Conservation (phyloP, 352 stramenopile species). For the Aphanomyces cochlioides region DNA sequence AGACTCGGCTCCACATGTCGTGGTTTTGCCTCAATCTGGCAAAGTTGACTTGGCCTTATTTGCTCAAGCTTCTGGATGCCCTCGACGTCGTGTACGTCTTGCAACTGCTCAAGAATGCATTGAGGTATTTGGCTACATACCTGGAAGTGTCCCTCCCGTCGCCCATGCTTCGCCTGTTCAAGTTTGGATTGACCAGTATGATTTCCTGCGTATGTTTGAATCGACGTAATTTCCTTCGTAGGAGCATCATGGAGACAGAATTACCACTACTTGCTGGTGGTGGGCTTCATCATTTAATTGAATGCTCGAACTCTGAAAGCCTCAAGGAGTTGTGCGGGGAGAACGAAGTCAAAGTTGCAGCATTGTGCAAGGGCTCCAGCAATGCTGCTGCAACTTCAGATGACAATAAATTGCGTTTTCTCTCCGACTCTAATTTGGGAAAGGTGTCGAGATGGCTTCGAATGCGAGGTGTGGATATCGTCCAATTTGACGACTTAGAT, state of each 20-base stretch:
- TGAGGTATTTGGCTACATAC: slow-evolving; percentile 4
- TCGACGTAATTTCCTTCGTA: background rate
- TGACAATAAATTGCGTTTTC: background rate
- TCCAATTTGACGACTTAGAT: background rate
- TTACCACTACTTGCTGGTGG: background rate
- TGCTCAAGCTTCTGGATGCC: background rate
- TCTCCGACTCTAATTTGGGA: background rate
- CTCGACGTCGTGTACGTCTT: slow-evolving; percentile 9
- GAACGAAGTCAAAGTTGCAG: background rate
- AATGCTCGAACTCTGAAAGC: background rate
- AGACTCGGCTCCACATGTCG: slow-evolving; percentile 8
- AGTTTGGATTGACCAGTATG: slow-evolving; percentile 9
- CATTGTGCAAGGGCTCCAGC: background rate
- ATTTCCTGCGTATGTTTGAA: background rate
- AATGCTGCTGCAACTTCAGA: background rate
- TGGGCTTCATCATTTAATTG: background rate
- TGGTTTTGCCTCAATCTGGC: background rate
- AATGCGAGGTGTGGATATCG: slow-evolving; percentile 20
- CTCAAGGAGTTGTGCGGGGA: background rate
- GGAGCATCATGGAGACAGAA: background rate
- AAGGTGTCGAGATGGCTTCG: slow-evolving; percentile 12
- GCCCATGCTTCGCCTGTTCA: background rate
- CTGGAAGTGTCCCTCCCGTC: slow-evolving; percentile 13
- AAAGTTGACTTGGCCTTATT: slow-evolving; percentile 18
- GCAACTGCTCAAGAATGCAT: slow-evolving; percentile 15